Evolutionary conservation across 225 moss, liverwort and hornwort genomes (phyloP).

Genomic region (Lunularia cruciata): DNA sequence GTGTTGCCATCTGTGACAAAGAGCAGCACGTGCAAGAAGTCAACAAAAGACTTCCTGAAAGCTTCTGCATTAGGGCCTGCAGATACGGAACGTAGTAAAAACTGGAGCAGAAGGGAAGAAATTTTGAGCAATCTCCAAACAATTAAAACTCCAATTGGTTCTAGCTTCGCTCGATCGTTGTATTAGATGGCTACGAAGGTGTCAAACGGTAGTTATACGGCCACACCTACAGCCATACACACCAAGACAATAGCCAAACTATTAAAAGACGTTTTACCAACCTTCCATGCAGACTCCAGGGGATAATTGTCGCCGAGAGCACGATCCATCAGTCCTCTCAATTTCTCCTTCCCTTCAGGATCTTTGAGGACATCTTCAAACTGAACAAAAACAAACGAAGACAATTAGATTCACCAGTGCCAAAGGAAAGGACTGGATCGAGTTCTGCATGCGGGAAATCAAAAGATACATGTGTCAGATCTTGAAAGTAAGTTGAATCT

Average conservation of each 20-base stretch:
- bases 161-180: too few species aligned
- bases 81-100: too few species aligned
- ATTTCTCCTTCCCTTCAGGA: conserved; percentile 52
- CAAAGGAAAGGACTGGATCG: background rate
- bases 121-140: too few species aligned
- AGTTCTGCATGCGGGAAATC: too few species aligned
- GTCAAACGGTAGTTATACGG: too few species aligned
- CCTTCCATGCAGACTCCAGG: conserved; percentile 79
- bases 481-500: background rate
- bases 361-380: conserved; percentile 61
- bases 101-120: too few species aligned
- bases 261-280: conserved; percentile 3
- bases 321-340: conserved; percentile 65
- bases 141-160: too few species aligned
- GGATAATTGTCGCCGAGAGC: conserved; percentile 62
- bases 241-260: too few species aligned
- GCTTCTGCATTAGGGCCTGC: too few species aligned
- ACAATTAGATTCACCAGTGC: background rate
- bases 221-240: too few species aligned
- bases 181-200: too few species aligned
- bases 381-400: conserved; percentile 34
- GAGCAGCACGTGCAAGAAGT: background rate
- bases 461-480: background rate
- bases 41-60: too few species aligned
- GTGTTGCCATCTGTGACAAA: conserved; percentile 62